Evolutionary conservation across 495 filamentous ascomycete species (phyloP).

Genomic region (Astrocystis sublimbata): DNA sequence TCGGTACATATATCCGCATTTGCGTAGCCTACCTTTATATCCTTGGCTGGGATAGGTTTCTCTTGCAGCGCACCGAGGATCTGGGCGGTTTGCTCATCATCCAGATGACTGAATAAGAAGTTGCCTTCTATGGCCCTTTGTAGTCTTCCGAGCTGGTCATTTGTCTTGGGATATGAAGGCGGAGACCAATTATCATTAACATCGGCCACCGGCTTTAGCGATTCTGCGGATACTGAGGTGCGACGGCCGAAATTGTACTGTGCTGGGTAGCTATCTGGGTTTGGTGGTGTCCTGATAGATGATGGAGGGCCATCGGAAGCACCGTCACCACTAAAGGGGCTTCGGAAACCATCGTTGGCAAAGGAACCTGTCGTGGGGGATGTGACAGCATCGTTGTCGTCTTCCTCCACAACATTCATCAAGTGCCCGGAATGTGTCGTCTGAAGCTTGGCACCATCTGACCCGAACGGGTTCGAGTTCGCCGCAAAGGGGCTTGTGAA

Average conservation of each 20-base stretch:
- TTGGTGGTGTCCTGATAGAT: conserved; percentile 44
- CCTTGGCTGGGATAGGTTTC: conserved; percentile 92
- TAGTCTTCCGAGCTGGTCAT: conserved; percentile 77
- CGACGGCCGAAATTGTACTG: conserved; percentile 93
- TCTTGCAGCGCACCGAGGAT: conserved; percentile 90
- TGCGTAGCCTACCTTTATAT: conserved; percentile 64
- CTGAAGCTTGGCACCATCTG: conserved; percentile 30
- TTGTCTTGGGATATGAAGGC: conserved; percentile 77
- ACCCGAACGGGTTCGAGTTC: conserved; percentile 55
- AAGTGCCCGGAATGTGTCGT: conserved; percentile 35
- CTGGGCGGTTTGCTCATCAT: conserved; percentile 84
- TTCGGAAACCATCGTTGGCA: conserved; percentile 36
- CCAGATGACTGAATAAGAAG: conserved; percentile 92
- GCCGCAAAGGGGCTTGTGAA: conserved; percentile 58
- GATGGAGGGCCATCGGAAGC: conserved; percentile 40
- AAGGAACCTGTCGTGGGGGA: conserved; percentile 59
- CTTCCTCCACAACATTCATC: conserved; percentile 58
- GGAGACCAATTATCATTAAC: conserved; percentile 87
- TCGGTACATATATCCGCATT: not conserved
- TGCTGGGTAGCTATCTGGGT: conserved; percentile 74
- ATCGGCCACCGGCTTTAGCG: conserved; percentile 82
- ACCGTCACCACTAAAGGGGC: conserved; percentile 52
- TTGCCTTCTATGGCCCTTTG: conserved; percentile 81
- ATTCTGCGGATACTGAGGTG: conserved; percentile 96
- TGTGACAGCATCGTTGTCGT: conserved; percentile 58